Percentiles rank a stretch among this genome's conserved stretches.
Evolutionary conservation across 2,329 filamentous ascomycete species (phyloP).

Genomic region (Rutstroemia sp.): DNA sequence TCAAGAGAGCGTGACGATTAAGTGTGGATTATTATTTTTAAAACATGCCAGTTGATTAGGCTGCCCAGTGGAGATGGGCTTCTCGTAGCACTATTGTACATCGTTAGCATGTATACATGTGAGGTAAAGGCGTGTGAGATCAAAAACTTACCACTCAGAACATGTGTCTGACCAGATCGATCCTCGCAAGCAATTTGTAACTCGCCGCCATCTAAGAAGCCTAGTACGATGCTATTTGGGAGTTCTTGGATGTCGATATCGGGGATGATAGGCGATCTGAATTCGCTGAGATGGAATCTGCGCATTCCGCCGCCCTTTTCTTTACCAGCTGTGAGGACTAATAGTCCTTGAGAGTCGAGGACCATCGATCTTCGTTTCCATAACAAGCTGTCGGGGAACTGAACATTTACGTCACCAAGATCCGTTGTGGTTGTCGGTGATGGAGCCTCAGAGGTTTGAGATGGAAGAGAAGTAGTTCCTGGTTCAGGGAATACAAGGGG

Average conservation of each 20-base stretch:
- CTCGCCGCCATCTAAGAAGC: constrained; percentile 55
- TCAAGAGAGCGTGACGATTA: background rate
- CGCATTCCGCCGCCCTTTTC: constrained; percentile 53
- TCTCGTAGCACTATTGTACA: background rate
- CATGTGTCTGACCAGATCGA: constrained; percentile 46
- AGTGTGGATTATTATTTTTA: too few relatives aligned
- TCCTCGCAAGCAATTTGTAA: constrained; percentile 59
- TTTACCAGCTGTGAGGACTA: constrained; percentile 57
- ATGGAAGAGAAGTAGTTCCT: constrained; percentile 13
- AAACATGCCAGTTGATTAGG: background rate
- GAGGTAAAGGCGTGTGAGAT: background rate
- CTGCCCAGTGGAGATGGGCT: background rate
- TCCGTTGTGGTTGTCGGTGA: constrained; percentile 14
- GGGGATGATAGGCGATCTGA: constrained; percentile 70
- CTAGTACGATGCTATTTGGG: constrained; percentile 69
- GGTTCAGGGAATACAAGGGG: constrained; percentile 8
- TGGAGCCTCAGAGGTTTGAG: constrained; percentile 30
- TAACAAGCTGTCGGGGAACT: constrained; percentile 90
- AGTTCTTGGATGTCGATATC: constrained; percentile 91
- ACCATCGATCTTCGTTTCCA: constrained; percentile 93
- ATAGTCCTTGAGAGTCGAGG: constrained; percentile 74
- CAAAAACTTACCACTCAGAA: constrained; percentile 35
- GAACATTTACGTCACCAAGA: constrained; percentile 81
- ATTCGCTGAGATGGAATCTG: constrained; percentile 80
- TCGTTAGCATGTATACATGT: background rate